Base-by-base conservation (phyloP, 352 stramenopile genomes). In the Phytopythium kandeliae region DNA sequence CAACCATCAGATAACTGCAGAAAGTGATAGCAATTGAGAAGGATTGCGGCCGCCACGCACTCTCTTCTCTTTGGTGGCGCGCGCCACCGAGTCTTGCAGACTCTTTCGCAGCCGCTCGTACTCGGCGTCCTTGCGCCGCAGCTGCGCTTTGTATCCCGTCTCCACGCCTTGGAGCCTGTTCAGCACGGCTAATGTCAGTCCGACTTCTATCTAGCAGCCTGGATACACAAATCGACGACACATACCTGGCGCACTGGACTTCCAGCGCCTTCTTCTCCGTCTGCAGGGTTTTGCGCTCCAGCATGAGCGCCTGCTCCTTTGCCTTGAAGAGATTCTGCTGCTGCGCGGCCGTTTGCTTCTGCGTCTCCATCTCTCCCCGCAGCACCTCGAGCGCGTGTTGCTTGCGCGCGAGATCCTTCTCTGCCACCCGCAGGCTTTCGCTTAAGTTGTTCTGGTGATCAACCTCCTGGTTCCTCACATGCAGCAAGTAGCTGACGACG, bases 101-200 rank as follows among this genome's bases (percentile, higher is more conserved):
- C 45, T 84, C 60, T 90, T 90, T 37, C 73, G 69, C 13, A 92
- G 55, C 6, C 82, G 69, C 48, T 86, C 74, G 59, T 91, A 90
- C 33, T 89, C 74, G 31, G 80, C 65, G 55, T 92, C 82, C 51
- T 89, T 89, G 34, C 69, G 71, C 22, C 79, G 69, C 49, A 92
- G 30, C 43, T 92, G 78, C 5, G 82, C 72, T 43, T 89, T 90
- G 52, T 73, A 90, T 9, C 73, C 74, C 26, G 78, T 86, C 56
- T 90, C 78, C 7, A 88, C 70, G 9, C 81, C 79, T 59, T 90
- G 78, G 48, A 92, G 51, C 31, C 73, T 82, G 43, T 50, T n/a
- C n/a, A n/a, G n/a, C n/a, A n/a, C n/a, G n/a, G n/a, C n/a, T n/a
- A n/a, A n/a, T n/a, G n/a, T n/a, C n/a, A n/a, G n/a, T n/a, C n/a